phyloP scores from a whole-genome alignment of 768 basidiomycete species.

The Mycena amicta region DNA sequence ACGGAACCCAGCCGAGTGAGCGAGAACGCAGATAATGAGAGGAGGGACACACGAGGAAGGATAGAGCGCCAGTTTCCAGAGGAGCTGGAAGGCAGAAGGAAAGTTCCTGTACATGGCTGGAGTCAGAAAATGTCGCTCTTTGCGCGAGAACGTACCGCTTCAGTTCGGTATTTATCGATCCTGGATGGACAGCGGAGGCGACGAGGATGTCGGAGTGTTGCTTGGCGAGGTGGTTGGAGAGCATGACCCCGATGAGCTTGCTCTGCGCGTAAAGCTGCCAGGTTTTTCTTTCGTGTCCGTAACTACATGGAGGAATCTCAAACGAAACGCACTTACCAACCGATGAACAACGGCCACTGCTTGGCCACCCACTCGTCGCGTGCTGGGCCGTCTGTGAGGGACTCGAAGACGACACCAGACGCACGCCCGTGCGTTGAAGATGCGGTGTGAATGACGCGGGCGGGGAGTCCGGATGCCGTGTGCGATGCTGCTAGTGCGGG shows the following conservation, averaged over 20 bases:
- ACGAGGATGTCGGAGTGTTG: slow-evolving; percentile 31
- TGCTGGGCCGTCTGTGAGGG: slow-evolving; percentile 11
- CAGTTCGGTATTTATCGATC: slow-evolving; percentile 24
- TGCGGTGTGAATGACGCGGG: slow-evolving; percentile 30
- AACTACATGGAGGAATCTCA: not conserved
- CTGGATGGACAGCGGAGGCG: slow-evolving; percentile 32
- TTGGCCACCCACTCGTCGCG: slow-evolving; percentile 10
- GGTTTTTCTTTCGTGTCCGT: not conserved
- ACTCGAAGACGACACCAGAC: slow-evolving; percentile 1
- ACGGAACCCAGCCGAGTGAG: too few species aligned
- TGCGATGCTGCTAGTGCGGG: slow-evolving; percentile 25
- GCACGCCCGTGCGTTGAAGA: slow-evolving; percentile 4
- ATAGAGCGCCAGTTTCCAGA: not conserved
- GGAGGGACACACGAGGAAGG: slow-evolving; percentile 2
- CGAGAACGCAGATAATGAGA: too few species aligned
- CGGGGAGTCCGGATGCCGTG: slow-evolving; percentile 18
- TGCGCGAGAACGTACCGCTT: slow-evolving; percentile 6
- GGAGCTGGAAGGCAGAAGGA: not conserved
- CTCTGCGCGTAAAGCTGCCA: slow-evolving; percentile 10
- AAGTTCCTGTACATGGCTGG: not conserved
- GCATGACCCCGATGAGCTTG: slow-evolving; percentile 29
- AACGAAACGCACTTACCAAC: too few species aligned
- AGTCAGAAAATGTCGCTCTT: not conserved
- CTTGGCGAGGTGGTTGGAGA: slow-evolving; percentile 31
- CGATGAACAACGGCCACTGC: not conserved